Base-by-base conservation (phyloP, 2,329 filamentous ascomycete genomes). In the Monilinia vaccinii-corymbosi region DNA sequence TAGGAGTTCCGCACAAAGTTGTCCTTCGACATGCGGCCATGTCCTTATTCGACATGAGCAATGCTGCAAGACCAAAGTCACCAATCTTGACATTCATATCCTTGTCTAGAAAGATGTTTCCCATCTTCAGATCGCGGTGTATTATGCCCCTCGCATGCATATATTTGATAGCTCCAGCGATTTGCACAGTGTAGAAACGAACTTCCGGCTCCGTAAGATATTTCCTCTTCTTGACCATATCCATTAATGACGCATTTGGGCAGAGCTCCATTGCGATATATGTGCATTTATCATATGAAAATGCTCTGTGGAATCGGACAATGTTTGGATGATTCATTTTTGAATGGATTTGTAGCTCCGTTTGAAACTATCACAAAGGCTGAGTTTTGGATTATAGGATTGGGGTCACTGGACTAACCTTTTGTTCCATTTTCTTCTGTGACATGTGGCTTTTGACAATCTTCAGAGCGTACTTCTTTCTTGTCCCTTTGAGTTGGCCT, bases 41-140 rank as follows among this genome's bases (percentile, higher is more conserved):
- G 70, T 99, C 94, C 72, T 88, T 91, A 71, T 93, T 91, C 11
- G 92, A 95, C 48, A 97, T 86, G 60, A 97, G 79, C 68, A 99
- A 79, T 32, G 95, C 94, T 34, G 94, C 94, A 59, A 99, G 80
- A 3, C 94, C 94, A 75, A 99, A 99, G 73, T 99, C 94, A 48
- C 94, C 94, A 68, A 99, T 91, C 73, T 99, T 99, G 68, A 96
- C 87, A 70, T 99, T 96, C 93, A 99, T 97, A 66, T 91, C 81
- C 58, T 84, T 84, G 73, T 99, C 94, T 56, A 99, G 80, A 70
- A 99, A 99, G 66, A 99, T 87, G 73, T 99, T 99, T 52, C 94
- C 95, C 79, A 97, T 97, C 76, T 99, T 99, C 68, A 99, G 76
- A 74, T 99, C 94, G 53, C 94, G 85, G 74, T 99, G 94, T 53